Base-by-base conservation (phyloP, 805 yeast species). In the Pichia scutulata region DNA sequence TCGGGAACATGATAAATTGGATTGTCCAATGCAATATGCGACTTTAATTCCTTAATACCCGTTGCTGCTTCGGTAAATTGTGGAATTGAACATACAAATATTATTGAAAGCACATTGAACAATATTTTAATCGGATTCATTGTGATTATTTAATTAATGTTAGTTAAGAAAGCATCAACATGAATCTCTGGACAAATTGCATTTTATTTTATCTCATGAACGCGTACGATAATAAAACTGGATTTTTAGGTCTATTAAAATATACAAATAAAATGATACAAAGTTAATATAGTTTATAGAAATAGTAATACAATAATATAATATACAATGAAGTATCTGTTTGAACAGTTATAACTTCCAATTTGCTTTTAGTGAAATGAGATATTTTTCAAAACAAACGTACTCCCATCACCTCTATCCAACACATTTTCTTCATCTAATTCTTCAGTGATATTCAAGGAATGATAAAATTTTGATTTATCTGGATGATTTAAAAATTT, bases 1-100 rank as follows among this genome's bases (percentile, higher is more conserved):
- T 72, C 69, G 1, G 65, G 60, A 22, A 79, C 67, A 7, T 65
- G 19, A 39, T 48, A 55, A 16, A 52, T 36, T 9, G 55, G 54
- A 4, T 48, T 23, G 1, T 21, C 36, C 2, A n/a, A 16, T 13
- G 41, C 24, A 4, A 50, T 19, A n/a, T 16, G 21, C 0, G 23
- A 8, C n/a, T 48, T 39, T 4, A 52, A 18, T 16, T 41, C 43
- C 7, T 41, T 28, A 24, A 52, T 39, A 8, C 53, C 26, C 13
- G 52, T 16, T 30, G 39, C 42, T 1, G 48, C 52, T 23, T 47
- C 18, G 7, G 26, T 14, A 2, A 14, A 23, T 7, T 8, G 7
- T n/a, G 46, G 23, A 13, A 41, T 16, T 3, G n/a, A n/a, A 3
- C 22, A 19, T 18, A 42, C 3, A 7, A 33, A 16, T 33, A 33